phyloP scores from a whole-genome alignment of 2,329 filamentous ascomycete genomes.

The Phaeoacremonium minimum region DNA sequence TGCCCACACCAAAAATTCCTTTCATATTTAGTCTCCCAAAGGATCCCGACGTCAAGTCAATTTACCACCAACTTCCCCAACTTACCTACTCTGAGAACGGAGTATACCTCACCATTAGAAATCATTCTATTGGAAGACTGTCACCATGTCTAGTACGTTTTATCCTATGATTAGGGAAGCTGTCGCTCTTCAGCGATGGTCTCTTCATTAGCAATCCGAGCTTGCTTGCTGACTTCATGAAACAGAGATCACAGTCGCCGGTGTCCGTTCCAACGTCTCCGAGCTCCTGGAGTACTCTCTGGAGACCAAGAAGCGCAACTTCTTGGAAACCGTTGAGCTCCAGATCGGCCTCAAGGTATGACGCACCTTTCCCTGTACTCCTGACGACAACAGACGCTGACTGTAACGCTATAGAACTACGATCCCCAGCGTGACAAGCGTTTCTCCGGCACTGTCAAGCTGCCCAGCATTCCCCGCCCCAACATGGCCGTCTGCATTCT shows the following conservation, averaged over 20 bases:
- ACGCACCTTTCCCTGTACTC: constrained; percentile 8
- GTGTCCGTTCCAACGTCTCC: constrained; percentile 92
- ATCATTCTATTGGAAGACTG: constrained; percentile 79
- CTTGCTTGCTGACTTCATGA: constrained; percentile 20
- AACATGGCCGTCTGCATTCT: constrained; percentile 82
- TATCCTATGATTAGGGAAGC: constrained; percentile 71
- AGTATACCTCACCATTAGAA: constrained; percentile 71
- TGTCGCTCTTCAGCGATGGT: no score
- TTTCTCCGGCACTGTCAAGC: constrained; percentile 99
- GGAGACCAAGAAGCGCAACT: constrained; percentile 97
- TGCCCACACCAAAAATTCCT: no score
- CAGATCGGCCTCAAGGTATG: constrained; percentile 12
- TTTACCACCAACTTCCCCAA: no score
- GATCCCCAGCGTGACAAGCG: constrained; percentile 99
- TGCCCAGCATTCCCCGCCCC: constrained; percentile 86
- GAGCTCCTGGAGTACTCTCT: constrained; percentile 89
- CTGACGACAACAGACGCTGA: constrained; percentile 59
- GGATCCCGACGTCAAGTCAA: no score
- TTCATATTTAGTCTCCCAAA: no score
- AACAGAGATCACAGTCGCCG: constrained; percentile 53
- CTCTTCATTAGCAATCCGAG: constrained; percentile 20
- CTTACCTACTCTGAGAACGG: no score
- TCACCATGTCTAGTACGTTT: constrained; percentile 81
- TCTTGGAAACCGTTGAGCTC: constrained; percentile 76
- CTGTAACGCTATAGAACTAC: constrained; percentile 99